Evolutionary conservation across 257 asterid species (phyloP), one percentile per base, ranked within the genome.

Genomic region (Eustoma russellianum): DNA sequence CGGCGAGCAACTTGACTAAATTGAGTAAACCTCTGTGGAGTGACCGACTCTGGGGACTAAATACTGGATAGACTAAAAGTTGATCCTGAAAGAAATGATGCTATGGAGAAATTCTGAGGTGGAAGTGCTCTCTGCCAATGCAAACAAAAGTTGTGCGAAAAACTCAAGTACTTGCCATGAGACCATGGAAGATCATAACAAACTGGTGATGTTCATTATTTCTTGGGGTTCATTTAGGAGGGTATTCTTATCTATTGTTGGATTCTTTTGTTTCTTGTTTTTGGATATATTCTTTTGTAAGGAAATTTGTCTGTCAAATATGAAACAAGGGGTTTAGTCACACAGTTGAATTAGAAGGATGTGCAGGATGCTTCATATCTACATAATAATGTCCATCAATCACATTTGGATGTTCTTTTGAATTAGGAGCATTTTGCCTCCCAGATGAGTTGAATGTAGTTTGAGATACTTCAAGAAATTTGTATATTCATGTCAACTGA

Each of bases 1-100:
- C 0, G 98, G 96, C 15, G 98, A 86, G 77, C 98, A 90, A 66
- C 80, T 90, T 30, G 73, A 66, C 46, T 74, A 58, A 50, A 28
- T 24, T 8, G 41, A 1, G 24, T 9, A 9, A 14, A 14, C 12
- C 9, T 18, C 44, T 41, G 2, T n/a, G n/a, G n/a, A n/a, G n/a
- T n/a, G n/a, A n/a, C n/a, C n/a, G n/a, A n/a, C n/a, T n/a, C n/a
- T n/a, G n/a, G 13, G 46, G 41, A 52, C n/a, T 44, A 7, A 17
- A 58, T 43, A 41, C 52, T 47, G 56, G 51, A 63, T 48, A 7
- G 9, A n/a, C 3, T 8, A 38, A 49, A 48, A 24, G 48, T 33
- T 50, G 41, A 52, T 56, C 57, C 30, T 13, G 33, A 41, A 57
- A n/a, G n/a, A n/a, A n/a, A n/a, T n/a, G n/a, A n/a, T n/a, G n/a